Percentiles rank a stretch among this genome's conserved stretches.
These are phyloP conservation scores for Quercus lobata DNA, from an alignment of 331 rosid species.

Conservation along the genomic window DNA sequence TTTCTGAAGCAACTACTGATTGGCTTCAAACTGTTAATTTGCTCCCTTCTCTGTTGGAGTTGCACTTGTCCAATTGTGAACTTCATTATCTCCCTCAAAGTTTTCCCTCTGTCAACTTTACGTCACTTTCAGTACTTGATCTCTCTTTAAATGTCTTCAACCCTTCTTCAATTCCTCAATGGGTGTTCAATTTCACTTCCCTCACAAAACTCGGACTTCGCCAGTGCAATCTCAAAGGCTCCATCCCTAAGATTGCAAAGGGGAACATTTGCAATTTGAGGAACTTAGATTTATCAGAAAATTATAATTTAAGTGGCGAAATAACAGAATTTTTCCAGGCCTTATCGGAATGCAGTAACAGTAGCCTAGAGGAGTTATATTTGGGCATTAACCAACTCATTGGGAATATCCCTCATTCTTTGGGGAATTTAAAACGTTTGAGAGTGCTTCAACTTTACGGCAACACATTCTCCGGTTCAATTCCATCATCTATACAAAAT, in stretches of 20 bases:
- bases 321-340: no score
- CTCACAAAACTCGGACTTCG: not conserved
- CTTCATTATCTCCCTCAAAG: not conserved
- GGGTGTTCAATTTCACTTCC: slow-evolving; percentile 6
- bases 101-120: not conserved
- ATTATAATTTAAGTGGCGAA: not conserved
- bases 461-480: no score
- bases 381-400: not conserved
- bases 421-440: not conserved
- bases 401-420: not conserved
- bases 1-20: no score
- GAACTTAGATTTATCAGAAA: not conserved
- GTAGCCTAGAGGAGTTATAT: not conserved
- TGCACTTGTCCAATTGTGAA: fast-evolving
- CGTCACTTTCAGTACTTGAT: not conserved
- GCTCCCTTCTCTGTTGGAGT: no score
- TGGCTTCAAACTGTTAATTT: no score
- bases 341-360: no score
- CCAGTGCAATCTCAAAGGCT: not conserved
- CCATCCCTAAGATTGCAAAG: not conserved
- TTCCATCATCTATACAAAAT: no score
- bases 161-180: slow-evolving; percentile 8
- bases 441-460: no score
- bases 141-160: not conserved
- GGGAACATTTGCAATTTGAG: not conserved